Conservation (phyloP, 495 filamentous ascomycete species). For the Aspergillus avenaceus region DNA sequence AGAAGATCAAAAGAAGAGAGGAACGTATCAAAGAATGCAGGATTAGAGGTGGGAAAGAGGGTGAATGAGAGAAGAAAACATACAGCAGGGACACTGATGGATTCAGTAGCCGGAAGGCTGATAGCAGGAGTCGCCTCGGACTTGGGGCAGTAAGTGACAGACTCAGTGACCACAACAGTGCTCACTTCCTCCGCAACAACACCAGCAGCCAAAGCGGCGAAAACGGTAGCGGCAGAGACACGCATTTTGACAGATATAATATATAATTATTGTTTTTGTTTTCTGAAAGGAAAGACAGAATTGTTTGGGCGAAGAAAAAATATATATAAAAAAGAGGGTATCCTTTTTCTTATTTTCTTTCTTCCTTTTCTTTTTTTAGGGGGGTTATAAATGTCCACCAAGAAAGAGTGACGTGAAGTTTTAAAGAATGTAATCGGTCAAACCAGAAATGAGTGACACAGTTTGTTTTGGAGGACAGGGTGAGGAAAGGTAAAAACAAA, state of each 20-base stretch:
- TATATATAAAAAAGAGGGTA: constrained; percentile 8
- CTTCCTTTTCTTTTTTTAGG: not conserved
- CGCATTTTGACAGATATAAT: constrained; percentile 71
- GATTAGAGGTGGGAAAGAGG: constrained; percentile 12
- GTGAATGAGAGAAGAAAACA: constrained; percentile 4
- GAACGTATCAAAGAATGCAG: too few relatives aligned
- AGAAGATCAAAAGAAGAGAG: too few relatives aligned
- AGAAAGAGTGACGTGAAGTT: constrained; percentile 21
- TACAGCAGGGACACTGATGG: constrained; percentile 77
- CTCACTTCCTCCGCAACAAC: constrained; percentile 52
- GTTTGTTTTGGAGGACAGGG: not conserved
- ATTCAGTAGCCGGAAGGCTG: constrained; percentile 63
- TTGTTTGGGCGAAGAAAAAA: constrained; percentile 11
- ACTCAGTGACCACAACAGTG: constrained; percentile 74
- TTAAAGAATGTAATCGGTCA: constrained; percentile 56
- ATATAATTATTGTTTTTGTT: too few relatives aligned
- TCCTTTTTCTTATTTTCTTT: too few relatives aligned
- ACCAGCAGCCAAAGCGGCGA: constrained; percentile 60
- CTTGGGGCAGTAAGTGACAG: constrained; percentile 83
- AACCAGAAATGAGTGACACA: constrained; percentile 20
- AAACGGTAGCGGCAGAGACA: constrained; percentile 74
- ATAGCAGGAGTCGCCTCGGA: constrained; percentile 54
- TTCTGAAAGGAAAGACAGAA: constrained; percentile 3
- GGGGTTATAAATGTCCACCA: not conserved
- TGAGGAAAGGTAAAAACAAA: constrained; percentile 15